Evolutionary conservation across 306 rosid species (phyloP), one percentile per base, ranked within the genome.

Genomic region (Rosa persica): DNA sequence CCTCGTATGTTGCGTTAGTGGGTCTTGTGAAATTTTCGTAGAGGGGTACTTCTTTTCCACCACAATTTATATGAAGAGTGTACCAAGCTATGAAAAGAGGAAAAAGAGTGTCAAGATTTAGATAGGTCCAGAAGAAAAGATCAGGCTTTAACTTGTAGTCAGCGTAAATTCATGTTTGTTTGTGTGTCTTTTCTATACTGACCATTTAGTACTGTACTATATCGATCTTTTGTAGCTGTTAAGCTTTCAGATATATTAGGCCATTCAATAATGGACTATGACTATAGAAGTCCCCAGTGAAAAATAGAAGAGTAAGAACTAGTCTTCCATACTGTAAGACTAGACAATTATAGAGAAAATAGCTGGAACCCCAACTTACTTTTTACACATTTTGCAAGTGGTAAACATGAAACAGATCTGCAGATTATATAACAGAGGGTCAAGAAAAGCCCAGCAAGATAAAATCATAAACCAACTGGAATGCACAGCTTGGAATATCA

Each of bases 11-110:
- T 57, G 70, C 80, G 20, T 15, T 16, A 0, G 16, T 58, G 15
- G 65, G 65, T 11, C 65, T 58, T 58, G 65, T 58, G 16, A 23
- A 58, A 11, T 2, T n/a, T 64, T 46, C 74, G 42, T 77, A 69
- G 1, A 67, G 30, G 10, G 67, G 76, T 43, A 67, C 62, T 15
- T 3, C 16, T 9, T 13, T 44, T 23, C 93, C 96, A 15, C 96
- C 91, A 75, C 92, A 87, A 44, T 89, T 90, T 81, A 90, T 89
- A 73, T 70, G 86, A 67, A 90, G 72, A 79, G 87, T 75, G 81
- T 88, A 87, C 57, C 43, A 64, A 23, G 43, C 93, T 87, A 83
- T 12, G 61, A 70, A 5, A 72, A 80, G 85, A 39, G 22, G 0
- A 49, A 22, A 23, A 44, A 34, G 30, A 27, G 40, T 17, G 3